Evolutionary conservation across 352 stramenopile species (phyloP).

Genomic region (Aphanomyces cochlioides): DNA sequence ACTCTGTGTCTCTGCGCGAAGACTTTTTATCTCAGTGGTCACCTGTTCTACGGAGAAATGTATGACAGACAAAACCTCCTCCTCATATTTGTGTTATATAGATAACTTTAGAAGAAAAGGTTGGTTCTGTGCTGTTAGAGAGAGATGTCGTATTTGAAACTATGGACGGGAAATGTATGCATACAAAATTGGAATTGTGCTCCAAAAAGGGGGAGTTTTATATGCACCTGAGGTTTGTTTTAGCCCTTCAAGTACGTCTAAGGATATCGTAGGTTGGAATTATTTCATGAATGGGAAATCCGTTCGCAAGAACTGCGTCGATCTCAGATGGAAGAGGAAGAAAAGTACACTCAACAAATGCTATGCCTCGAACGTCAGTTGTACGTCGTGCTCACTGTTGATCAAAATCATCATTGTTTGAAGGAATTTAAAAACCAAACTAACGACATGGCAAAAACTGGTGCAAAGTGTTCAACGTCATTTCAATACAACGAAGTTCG

Average conservation of each 20-base stretch:
- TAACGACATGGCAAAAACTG: not conserved
- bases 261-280: constrained; percentile 1
- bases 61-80: not conserved
- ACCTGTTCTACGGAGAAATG: constrained; percentile 12
- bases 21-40: not conserved
- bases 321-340: constrained; percentile 15
- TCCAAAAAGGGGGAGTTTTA: not conserved
- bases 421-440: not conserved
- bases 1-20: not conserved
- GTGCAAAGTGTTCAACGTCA: not conserved
- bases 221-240: not conserved
- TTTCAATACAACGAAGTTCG: not conserved
- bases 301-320: not conserved
- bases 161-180: not conserved
- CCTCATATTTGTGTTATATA: not conserved
- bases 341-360: not conserved
- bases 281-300: constrained; percentile 22
- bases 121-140: not conserved
- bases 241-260: not conserved
- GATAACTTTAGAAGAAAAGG: constrained; percentile 12
- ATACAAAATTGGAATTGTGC: constrained; percentile 19
- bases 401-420: not conserved
- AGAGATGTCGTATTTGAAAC: constrained; percentile 11
- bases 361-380: not conserved
- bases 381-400: not conserved